phyloP scores from a whole-genome alignment of 495 filamentous ascomycete species.

The Elaphomyces granulatus region DNA sequence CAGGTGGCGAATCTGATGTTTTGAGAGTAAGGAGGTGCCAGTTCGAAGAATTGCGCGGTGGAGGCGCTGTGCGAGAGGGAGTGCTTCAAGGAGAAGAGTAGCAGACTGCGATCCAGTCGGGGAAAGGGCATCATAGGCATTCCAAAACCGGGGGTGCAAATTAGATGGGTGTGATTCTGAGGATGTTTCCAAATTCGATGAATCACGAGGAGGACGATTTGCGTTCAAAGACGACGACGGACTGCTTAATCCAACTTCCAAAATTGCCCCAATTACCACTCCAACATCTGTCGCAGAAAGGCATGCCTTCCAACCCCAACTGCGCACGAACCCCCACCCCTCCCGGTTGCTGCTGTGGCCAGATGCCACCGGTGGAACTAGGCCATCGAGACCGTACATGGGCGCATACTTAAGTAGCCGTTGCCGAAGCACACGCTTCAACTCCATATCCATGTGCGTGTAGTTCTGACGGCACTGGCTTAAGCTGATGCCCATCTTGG shows the following conservation, averaged over 20 bases:
- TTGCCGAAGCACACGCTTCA: constrained; percentile 77
- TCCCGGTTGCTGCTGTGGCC: constrained; percentile 42
- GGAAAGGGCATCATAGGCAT: constrained; percentile 75
- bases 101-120: constrained; percentile 28
- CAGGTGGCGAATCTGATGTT: constrained; percentile 84
- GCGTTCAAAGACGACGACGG: constrained; percentile 26
- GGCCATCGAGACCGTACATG: constrained; percentile 78
- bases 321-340: constrained; percentile 92
- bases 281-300: constrained; percentile 84
- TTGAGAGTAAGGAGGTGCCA: constrained; percentile 77
- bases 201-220: constrained; percentile 23
- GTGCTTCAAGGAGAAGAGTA: constrained; percentile 44
- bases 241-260: constrained; percentile 68
- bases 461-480: constrained; percentile 91
- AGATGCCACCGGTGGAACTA: constrained; percentile 59
- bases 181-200: constrained; percentile 15
- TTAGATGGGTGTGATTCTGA: constrained; percentile 25
- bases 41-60: constrained; percentile 89
- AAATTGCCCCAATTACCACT: constrained; percentile 74
- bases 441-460: constrained; percentile 95
- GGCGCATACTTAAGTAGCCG: constrained; percentile 81
- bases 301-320: constrained; percentile 95
- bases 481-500: constrained; percentile 94
- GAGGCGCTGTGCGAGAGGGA: constrained; percentile 76
- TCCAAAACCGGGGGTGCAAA: constrained; percentile 61